Conservation (phyloP, 192 early-diverging fungal species). For the Ramicandelaber brevisporus region DNA sequence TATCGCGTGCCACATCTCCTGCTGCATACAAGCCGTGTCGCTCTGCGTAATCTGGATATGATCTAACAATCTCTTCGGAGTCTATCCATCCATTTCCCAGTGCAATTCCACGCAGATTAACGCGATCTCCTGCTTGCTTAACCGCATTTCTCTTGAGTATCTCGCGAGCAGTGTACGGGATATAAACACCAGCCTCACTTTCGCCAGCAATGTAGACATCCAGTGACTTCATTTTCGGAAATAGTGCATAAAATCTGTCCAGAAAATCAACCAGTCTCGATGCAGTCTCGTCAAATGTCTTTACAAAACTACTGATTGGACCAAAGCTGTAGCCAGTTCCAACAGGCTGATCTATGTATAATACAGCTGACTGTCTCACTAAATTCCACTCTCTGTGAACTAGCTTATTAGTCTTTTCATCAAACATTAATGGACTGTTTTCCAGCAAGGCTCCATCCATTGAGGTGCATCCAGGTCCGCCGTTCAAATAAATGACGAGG, state of each 20-base stretch:
- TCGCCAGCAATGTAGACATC: slow-evolving; percentile 48
- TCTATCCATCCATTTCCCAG: slow-evolving; percentile 67
- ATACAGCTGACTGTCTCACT: slow-evolving; percentile 17
- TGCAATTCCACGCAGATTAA: slow-evolving; percentile 18
- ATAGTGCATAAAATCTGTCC: slow-evolving; percentile 23
- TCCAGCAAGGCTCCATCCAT: slow-evolving; percentile 42
- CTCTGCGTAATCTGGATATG: slow-evolving; percentile 17
- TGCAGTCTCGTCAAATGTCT: slow-evolving; percentile 13
- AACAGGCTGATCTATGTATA: slow-evolving; percentile 37
- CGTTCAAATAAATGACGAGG: slow-evolving; percentile 35
- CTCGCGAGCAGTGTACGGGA: slow-evolving; percentile 34
- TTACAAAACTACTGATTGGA: slow-evolving; percentile 1
- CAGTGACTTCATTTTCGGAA: slow-evolving; percentile 16
- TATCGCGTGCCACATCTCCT: slow-evolving; percentile 6
- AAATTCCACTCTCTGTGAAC: slow-evolving; percentile 9
- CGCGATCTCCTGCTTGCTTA: slow-evolving; percentile 1
- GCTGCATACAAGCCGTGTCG: slow-evolving; percentile 10
- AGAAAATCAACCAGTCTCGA: slow-evolving; percentile 22
- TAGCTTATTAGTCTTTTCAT: slow-evolving; percentile 6
- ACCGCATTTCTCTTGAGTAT: slow-evolving; percentile 15
- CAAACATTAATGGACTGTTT: slow-evolving; percentile 30
- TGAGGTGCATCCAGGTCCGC: slow-evolving; percentile 30
- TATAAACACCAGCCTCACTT: slow-evolving; percentile 45
- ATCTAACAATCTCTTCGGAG: slow-evolving; percentile 23
- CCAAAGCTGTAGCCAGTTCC: slow-evolving; percentile 27